A percentile compares a stretch with the other conserved stretches of the same genome.
Conservation (phyloP, 306 rosid genomes). For the Pterocarpus santalinus region DNA sequence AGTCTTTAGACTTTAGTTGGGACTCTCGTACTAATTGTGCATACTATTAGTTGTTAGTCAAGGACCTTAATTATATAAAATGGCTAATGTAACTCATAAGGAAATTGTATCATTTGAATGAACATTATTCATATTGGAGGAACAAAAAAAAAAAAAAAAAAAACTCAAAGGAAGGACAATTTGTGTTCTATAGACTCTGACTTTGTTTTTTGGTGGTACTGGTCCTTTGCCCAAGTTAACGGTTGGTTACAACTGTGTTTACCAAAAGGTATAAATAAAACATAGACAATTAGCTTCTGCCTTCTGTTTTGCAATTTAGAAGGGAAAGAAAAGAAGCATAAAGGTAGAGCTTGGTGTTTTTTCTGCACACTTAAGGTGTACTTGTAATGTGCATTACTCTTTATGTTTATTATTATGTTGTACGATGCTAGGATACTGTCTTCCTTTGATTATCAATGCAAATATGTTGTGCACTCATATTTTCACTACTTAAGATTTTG, state of each 20-base stretch:
- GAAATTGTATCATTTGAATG: not conserved
- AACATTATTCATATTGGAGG: not conserved
- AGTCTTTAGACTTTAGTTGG: no score
- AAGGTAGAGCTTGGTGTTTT: slow-evolving; percentile 6
- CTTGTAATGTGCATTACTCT: not conserved
- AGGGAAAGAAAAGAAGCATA: not conserved
- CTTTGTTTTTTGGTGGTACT: not conserved
- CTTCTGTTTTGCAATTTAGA: slow-evolving; percentile 7
- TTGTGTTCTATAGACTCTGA: not conserved
- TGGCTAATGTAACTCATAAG: not conserved
- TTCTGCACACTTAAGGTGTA: slow-evolving; percentile 1
- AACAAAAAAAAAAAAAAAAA: no score
- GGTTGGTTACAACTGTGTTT: not conserved
- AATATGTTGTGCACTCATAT: slow-evolving; percentile 19
- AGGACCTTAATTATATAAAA: not conserved
- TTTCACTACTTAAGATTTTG: slow-evolving; percentile 22
- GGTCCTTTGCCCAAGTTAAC: not conserved
- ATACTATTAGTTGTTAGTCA: not conserved
- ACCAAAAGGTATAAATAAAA: not conserved
- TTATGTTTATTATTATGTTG: not conserved
- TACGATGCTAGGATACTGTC: not conserved
- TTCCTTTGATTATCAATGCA: slow-evolving; percentile 23
- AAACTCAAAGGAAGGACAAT: not conserved
- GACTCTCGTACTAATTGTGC: no score
- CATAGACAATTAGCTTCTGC: not conserved